Base-by-base conservation (phyloP, 1,139 yeast genomes). In the Yamadazyma triangularis region DNA sequence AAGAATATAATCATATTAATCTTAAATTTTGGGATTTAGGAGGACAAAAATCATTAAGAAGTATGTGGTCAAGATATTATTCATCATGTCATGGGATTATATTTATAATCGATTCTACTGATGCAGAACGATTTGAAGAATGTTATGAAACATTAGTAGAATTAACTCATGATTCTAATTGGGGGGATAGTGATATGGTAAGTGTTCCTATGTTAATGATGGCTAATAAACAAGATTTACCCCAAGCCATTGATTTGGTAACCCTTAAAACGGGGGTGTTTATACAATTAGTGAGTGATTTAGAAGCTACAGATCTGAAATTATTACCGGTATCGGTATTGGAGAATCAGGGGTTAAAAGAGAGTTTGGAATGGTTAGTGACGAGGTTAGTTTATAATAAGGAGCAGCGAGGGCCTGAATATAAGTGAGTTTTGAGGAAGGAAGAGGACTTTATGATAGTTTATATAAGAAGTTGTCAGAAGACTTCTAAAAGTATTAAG, bases 11-110 rank as follows among this genome's bases (percentile, higher is more conserved):
- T 37, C 73, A 73, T 31, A 68, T 73, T 31, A 66, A 72, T 36
- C 62, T 91, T 35, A 86, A 88, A 51, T 76, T 91, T 45, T 91
- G 97, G 97, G 98, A 91, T 56, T 77, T 91, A 25, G 97, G 97
- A 7, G 98, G 98, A 4, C 97, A 91, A 56, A 80, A 78, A 49
- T 70, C 85, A 15, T 63, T 91, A 31, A 68, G 97, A 29, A 67
- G 77, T 23, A 70, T 91, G 70, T 91, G 98, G 98, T 72, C 82
- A 10, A 77, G 87, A 36, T 91, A 91, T 61, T 91, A 79, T 58
- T 64, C 70, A 16, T 84, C 81, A 34, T 85, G 96, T 34, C 96
- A 91, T 56, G 97, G 93, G 0, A 85, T 91, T 21, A 81, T 91
- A 27, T 91, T 89, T 53, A 81, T 91, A 21, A 89, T 91, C 10